These are phyloP conservation scores for Isatis tinctoria DNA, from an alignment of 345 rosid genomes.

Conservation along the genomic window DNA sequence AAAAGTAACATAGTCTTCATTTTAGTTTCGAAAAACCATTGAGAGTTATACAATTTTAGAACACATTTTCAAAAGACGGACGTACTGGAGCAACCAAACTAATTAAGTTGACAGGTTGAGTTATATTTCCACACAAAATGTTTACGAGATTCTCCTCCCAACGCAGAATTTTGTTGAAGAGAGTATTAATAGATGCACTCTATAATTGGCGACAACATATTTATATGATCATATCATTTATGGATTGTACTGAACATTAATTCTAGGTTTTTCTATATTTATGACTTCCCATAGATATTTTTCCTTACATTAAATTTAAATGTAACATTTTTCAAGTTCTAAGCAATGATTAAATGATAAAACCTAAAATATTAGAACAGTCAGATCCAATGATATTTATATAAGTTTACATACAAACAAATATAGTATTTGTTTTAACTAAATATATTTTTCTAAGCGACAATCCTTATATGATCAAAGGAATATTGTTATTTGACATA, in stretches of 20 bases:
- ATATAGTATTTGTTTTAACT: too few relatives aligned
- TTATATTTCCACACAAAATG: not conserved
- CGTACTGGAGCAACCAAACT: not conserved
- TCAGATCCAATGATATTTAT: too few relatives aligned
- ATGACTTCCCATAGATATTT: not conserved
- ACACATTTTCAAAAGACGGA: not conserved
- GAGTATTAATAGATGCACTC: not conserved
- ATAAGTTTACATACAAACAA: not conserved
- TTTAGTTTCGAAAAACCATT: too few relatives aligned
- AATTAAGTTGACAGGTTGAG: not conserved
- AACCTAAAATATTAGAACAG: too few relatives aligned
- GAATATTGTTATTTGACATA: not conserved
- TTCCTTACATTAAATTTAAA: not conserved
- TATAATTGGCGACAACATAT: slow-evolving; percentile 4
- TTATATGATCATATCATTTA: not conserved
- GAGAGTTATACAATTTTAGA: too few relatives aligned
- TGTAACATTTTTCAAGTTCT: too few relatives aligned
- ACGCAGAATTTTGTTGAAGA: not conserved
- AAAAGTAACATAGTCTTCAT: too few relatives aligned
- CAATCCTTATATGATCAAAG: not conserved
- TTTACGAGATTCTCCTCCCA: not conserved
- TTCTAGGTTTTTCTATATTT: not conserved
- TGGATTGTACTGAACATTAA: not conserved
- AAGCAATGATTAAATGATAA: too few relatives aligned
- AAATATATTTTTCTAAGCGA: not conserved